These are phyloP conservation scores for Lycium barbarum DNA, from an alignment of 257 asterid species.

Conservation along the genomic window DNA sequence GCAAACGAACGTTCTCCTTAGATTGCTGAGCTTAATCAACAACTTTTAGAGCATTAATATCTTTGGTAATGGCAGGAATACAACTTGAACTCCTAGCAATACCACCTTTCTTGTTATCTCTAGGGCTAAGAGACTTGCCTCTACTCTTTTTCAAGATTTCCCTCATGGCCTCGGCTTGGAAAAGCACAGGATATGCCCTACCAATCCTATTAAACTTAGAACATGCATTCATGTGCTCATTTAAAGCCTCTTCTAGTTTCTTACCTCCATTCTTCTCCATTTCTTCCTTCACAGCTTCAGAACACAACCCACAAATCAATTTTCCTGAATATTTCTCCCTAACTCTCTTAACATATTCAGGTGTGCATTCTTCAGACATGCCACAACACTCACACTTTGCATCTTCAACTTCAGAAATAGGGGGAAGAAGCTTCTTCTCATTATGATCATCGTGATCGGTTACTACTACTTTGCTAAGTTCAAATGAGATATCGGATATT, in stretches of 20 bases:
- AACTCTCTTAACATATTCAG: conserved; percentile 59
- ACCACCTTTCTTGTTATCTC: conserved; percentile 53
- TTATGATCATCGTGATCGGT: not conserved
- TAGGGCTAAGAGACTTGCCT: conserved; percentile 70
- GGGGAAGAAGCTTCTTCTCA: conserved; percentile 42
- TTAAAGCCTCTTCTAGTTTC: conserved; percentile 57
- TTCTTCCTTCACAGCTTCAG: conserved; percentile 90
- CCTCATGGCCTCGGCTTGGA: conserved; percentile 89
- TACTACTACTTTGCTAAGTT: conserved; percentile 41
- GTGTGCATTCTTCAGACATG: conserved; percentile 86
- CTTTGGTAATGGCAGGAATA: conserved; percentile 58
- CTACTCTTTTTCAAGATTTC: conserved; percentile 67
- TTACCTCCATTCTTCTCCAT: conserved; percentile 82
- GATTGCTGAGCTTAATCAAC: not conserved
- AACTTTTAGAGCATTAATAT: not conserved
- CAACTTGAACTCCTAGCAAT: conserved; percentile 85
- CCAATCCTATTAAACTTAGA: conserved; percentile 69
- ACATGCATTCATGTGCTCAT: conserved; percentile 80
- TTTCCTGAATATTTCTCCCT: conserved; percentile 62
- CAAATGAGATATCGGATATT: conserved; percentile 75
- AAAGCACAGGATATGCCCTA: conserved; percentile 81
- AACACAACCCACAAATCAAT: conserved; percentile 84
- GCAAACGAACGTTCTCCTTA: not conserved
- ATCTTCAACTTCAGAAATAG: conserved; percentile 76
- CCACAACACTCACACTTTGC: conserved; percentile 99